Evolutionary conservation across 1,284 basidiomycete species (phyloP), one percentile per base, ranked within the genome.

Genomic region (Singerocomus rubriflavus): DNA sequence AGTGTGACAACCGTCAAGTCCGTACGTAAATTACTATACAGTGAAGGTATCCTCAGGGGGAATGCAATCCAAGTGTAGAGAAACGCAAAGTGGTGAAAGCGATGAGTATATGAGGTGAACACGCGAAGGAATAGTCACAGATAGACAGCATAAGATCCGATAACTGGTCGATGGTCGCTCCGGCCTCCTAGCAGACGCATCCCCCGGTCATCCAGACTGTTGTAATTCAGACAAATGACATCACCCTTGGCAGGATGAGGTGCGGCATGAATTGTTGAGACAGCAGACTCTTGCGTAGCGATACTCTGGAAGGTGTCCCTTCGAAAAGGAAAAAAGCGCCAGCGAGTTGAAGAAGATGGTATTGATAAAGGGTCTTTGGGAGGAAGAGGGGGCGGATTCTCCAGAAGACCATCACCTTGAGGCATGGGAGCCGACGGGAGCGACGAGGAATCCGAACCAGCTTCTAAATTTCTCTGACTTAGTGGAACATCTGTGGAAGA

Each of bases 141-240:
- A 61, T 85, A 88, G 46, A 86, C 71, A 38, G 78, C 79, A 62
- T 85, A 90, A 27, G 79, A 77, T 53, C 86, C 87, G 56, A 92
- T 82, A 26, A 92, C 89, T 1, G 89, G 90, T 42, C 90, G 70
- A 61, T 89, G 87, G 64, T 89, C 86, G 57, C 85, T 88, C 44
- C 84, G 76, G n/a, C 84, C 91, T 64, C 88, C 85, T 31, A 93
- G 64, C 44, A 78, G 71, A 47, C 82, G 75, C 88, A 92, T 92
- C 10, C 76, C 82, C 29, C 74, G 73, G 63, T 93, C 90, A 58
- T 91, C 86, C 37, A 93, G 71, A 16, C 85, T 88, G 57, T 77
- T 72, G 64, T 93, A 93, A 39, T 72, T 72, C 12, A 91, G 65
- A 62, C 88, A 89, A 3, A 81, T 69, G 5, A 90, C 73, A 39